phyloP scores from a whole-genome alignment of 1,139 yeast genomes.

The Kodamaea ohmeri region DNA sequence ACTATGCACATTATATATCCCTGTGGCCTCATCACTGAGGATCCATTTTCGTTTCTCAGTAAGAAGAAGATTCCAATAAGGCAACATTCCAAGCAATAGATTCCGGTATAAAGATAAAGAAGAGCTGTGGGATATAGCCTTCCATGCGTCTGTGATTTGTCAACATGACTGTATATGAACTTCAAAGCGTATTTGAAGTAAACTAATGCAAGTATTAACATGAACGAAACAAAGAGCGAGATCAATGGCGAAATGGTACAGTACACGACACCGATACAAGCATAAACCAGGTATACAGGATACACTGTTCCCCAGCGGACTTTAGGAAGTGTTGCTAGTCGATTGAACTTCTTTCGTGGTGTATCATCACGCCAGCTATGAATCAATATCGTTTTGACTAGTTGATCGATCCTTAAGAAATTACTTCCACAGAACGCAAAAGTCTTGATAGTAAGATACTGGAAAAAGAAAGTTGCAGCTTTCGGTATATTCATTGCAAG shows the following conservation, averaged over 20 bases:
- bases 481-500: slow-evolving; percentile 76
- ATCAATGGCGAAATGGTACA: slow-evolving; percentile 78
- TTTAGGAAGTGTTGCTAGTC: slow-evolving; percentile 42
- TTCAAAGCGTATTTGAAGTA: slow-evolving; percentile 70
- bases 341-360: slow-evolving; percentile 54
- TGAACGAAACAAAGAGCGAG: slow-evolving; percentile 56
- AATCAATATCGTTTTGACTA: slow-evolving; percentile 39
- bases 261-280: slow-evolving; percentile 73
- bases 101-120: slow-evolving; percentile 71
- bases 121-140: slow-evolving; percentile 69
- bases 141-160: slow-evolving; percentile 67
- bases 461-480: slow-evolving; percentile 78
- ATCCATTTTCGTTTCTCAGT: slow-evolving; percentile 45
- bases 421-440: slow-evolving; percentile 69
- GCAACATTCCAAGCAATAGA: slow-evolving; percentile 77
- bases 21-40: slow-evolving; percentile 32
- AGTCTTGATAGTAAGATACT: slow-evolving; percentile 70
- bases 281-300: slow-evolving; percentile 73
- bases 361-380: slow-evolving; percentile 46
- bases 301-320: slow-evolving; percentile 77
- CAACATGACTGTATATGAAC: slow-evolving; percentile 48
- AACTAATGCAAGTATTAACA: slow-evolving; percentile 54
- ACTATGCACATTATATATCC: slow-evolving; percentile 48
- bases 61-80: slow-evolving; percentile 71
- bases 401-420: slow-evolving; percentile 52